These are phyloP conservation scores for Aspergillus steynii DNA, from an alignment of 495 filamentous ascomycete species.

Conservation along the genomic window DNA sequence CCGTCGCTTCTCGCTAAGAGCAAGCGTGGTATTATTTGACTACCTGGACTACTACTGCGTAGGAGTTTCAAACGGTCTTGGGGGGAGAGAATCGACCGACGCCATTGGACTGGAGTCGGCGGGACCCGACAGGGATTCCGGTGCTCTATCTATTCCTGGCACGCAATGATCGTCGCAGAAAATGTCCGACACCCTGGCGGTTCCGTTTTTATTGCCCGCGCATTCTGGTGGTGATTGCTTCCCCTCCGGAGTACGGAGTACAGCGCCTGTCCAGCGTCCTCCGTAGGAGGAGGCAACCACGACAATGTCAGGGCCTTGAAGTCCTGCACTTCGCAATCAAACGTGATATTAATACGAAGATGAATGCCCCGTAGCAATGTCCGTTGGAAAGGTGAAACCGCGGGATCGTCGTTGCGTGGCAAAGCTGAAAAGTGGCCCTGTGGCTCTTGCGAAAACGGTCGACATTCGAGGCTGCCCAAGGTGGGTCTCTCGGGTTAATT, in stretches of 20 bases:
- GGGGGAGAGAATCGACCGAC: neutral
- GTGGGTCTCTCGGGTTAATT: slow-evolving; percentile 17
- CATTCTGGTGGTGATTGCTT: too few species aligned
- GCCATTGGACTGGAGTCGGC: slow-evolving; percentile 17
- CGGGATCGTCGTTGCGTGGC: slow-evolving; percentile 21
- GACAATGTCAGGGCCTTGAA: too few species aligned
- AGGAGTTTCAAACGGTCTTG: slow-evolving; percentile 15
- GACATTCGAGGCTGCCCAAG: slow-evolving; percentile 21
- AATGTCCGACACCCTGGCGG: slow-evolving; percentile 19
- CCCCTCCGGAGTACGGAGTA: too few species aligned
- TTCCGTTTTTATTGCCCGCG: slow-evolving; percentile 13
- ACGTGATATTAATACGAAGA: too few species aligned
- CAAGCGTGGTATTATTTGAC: neutral
- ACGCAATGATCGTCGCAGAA: slow-evolving; percentile 24
- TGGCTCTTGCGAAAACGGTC: slow-evolving; percentile 21
- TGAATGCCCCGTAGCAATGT: neutral
- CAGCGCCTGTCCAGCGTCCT: too few species aligned
- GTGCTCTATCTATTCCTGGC: slow-evolving; percentile 22
- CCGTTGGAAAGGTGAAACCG: slow-evolving; percentile 13
- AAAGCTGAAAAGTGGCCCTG: slow-evolving; percentile 20
- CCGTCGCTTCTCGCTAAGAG: too few species aligned
- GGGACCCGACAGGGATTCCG: slow-evolving; percentile 17
- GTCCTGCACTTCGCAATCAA: too few species aligned
- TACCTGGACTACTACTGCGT: neutral
- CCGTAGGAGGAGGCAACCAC: too few species aligned